These are phyloP conservation scores for Brasilioporus rufonigricans DNA, from an alignment of 768 basidiomycete genomes.

Conservation along the genomic window DNA sequence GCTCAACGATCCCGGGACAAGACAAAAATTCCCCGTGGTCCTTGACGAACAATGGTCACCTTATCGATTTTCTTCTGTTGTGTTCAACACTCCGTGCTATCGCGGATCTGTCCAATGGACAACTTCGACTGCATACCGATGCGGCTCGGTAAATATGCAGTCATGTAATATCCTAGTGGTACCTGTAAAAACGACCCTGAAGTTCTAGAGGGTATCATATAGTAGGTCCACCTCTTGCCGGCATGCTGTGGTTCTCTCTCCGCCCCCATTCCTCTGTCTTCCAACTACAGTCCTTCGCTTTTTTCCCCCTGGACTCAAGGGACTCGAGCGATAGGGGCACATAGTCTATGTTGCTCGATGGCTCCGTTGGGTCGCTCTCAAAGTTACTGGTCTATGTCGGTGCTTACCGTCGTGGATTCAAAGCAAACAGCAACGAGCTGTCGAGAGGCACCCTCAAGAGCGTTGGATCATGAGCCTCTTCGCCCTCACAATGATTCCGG, in stretches of 20 bases:
- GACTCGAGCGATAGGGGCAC: background rate
- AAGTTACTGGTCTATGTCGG: conserved; percentile 18
- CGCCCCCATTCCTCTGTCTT: conserved; percentile 1
- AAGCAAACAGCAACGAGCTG: background rate
- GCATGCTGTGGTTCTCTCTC: background rate
- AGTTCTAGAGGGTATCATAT: background rate
- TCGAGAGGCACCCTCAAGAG: background rate
- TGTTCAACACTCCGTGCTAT: no score
- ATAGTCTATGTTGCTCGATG: conserved; percentile 12
- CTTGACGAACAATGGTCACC: no score
- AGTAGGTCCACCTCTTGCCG: conserved; percentile 1
- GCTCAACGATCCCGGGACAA: no score
- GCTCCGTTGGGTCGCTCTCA: background rate
- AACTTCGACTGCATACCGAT: no score
- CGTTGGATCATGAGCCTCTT: background rate
- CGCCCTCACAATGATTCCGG: conserved; percentile 34
- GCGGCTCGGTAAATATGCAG: background rate
- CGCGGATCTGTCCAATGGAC: no score
- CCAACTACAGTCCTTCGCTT: conserved; percentile 18
- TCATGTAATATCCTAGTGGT: background rate
- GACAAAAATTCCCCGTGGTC: no score
- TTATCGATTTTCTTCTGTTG: no score
- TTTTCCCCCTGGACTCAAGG: background rate
- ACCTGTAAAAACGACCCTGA: conserved; percentile 18
- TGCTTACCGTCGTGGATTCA: conserved; percentile 7